phyloP scores from a whole-genome alignment of 1,284 basidiomycete species.

The Ceratobasidium sp. region DNA sequence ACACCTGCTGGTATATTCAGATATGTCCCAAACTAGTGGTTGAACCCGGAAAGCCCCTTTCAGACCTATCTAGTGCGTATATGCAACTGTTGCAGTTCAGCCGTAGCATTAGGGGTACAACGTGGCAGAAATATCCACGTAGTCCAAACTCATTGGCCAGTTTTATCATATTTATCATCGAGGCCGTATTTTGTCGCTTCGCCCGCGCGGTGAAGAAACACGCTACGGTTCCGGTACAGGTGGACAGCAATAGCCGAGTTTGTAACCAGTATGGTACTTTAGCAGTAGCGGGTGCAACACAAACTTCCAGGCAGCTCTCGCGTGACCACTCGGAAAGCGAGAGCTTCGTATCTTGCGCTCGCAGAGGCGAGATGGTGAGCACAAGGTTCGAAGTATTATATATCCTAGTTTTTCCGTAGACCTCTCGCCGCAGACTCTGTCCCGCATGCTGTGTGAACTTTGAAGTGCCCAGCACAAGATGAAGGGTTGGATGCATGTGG shows the following conservation, averaged over 20 bases:
- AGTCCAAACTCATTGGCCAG: neutral
- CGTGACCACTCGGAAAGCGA: slow-evolving; percentile 33
- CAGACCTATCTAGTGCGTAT: neutral
- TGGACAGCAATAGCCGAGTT: slow-evolving; percentile 13
- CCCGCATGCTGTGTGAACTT: slow-evolving; percentile 8
- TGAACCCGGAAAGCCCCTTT: neutral
- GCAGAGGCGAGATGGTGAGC: slow-evolving; percentile 22
- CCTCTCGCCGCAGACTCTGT: slow-evolving; percentile 1
- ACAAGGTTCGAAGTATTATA: slow-evolving; percentile 38
- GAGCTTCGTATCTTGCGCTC: slow-evolving; percentile 4
- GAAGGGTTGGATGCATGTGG: slow-evolving; percentile 34
- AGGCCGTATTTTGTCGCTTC: neutral
- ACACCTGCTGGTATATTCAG: neutral
- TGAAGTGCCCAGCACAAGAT: slow-evolving; percentile 38
- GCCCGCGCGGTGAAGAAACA: slow-evolving; percentile 15
- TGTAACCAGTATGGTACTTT: neutral
- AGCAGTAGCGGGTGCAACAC: neutral
- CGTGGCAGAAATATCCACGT: slow-evolving; percentile 5
- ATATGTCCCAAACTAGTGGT: neutral
- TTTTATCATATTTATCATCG: slow-evolving; percentile 7
- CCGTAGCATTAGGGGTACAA: neutral
- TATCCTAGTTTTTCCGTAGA: slow-evolving; percentile 15
- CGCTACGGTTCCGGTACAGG: neutral
- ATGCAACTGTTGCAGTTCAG: neutral
- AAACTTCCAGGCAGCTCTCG: slow-evolving; percentile 18